Base-by-base conservation (phyloP, 345 rosid genomes). In the Syzygium jambos region DNA sequence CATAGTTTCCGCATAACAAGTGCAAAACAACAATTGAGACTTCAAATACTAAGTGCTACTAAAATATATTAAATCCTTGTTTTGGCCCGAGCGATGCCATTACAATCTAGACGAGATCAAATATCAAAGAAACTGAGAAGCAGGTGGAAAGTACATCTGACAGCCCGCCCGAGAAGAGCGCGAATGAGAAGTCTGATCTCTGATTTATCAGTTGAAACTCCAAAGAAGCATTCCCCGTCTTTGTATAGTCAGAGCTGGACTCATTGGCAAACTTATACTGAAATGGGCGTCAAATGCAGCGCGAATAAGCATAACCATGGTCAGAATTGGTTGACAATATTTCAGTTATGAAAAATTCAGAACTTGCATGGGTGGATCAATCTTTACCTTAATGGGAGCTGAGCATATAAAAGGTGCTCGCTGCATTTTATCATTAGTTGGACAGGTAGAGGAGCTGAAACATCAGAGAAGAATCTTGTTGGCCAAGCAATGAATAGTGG, bases 101-200 rank as follows among this genome's bases (percentile, higher is more conserved):
- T 73, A 73, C 49, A 73, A 21, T 73, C 82, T 38, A 27, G 27
- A 38, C 27, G 10, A 38, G 49, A 73, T 38, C 49, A 73, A 73
- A 38, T 21, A 73, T 38, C 49, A 11, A 73, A 38, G 82, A 19
- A 73, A 73, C 82, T 38, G 27, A 68, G 78, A 73, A 73, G 82
- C 82, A 73, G 25, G 82, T 73, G 10, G 84, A 84, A 91, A 93
- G 52, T 89, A 97, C 99, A 89, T 88, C 90, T 82, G 91, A 88
- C 84, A 95, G 86, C 13, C 95, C 94, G 19, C 97, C 96, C 2
- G 95, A 86, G 89, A 97, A 96, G 85, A 96, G 83, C 11, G 94
- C 98, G 87, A 97, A 96, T 27, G 98, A 91, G 94, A 97, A 90
- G 92, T 97, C 97, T 77, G 95, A 95, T 87, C 99, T 94, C 94